A percentile compares a stretch with the other conserved stretches of the same genome.
Evolutionary conservation across 495 filamentous ascomycete genomes (phyloP).

Genomic region (Aspergillus steynii): DNA sequence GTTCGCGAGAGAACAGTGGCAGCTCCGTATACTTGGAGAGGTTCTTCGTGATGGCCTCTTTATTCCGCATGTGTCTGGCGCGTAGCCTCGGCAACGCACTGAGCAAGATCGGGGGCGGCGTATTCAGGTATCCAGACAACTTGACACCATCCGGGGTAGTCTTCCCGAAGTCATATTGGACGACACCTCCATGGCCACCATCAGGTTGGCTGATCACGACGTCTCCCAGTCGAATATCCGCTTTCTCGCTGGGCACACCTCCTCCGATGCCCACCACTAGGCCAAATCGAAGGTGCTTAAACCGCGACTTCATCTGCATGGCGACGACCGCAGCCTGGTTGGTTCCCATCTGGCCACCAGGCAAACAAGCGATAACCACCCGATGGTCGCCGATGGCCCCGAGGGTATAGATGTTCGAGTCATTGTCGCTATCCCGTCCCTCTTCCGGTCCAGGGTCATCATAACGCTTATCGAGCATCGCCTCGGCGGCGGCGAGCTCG

Average conservation of each 20-base stretch:
- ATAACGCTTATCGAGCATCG: neutral
- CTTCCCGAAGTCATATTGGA: conserved; percentile 27
- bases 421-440: neutral
- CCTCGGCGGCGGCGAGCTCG: neutral
- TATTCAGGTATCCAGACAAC: conserved; percentile 14
- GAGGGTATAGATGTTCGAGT: conserved; percentile 29
- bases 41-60: neutral
- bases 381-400: conserved; percentile 38
- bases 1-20: neutral
- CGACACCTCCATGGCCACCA: conserved; percentile 15
- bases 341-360: conserved; percentile 33
- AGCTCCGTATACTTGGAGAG: neutral
- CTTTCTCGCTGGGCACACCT: conserved; percentile 31
- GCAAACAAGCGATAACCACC: conserved; percentile 37
- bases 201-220: conserved; percentile 33
- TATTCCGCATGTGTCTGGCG: neutral
- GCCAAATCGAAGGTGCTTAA: conserved; percentile 36
- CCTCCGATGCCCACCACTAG: conserved; percentile 53
- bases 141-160: conserved; percentile 7
- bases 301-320: conserved; percentile 33
- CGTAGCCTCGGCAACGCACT: conserved; percentile 6
- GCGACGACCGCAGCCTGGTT: conserved; percentile 30
- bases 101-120: conserved; percentile 15
- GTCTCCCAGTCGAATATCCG: conserved; percentile 42
- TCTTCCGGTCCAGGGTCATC: neutral